Evolutionary conservation across 2,329 filamentous ascomycete species (phyloP).

Genomic region (Cadophora luteo-olivacea): DNA sequence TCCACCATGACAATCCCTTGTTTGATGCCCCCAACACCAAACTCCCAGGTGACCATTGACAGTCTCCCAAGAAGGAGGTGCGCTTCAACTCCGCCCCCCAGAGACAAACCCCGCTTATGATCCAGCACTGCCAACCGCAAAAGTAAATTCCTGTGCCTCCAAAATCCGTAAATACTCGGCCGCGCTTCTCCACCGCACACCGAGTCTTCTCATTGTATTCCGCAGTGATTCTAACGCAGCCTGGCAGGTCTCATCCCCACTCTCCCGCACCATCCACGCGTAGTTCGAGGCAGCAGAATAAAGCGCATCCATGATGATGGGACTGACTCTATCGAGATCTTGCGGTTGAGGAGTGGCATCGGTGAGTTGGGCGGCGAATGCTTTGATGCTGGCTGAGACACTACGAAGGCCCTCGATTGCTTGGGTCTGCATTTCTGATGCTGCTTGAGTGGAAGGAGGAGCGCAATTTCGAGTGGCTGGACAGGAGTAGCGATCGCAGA

Average conservation of each 20-base stretch:
- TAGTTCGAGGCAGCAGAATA: constrained; percentile 48
- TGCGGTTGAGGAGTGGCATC: constrained; percentile 33
- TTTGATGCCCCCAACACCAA: neutral
- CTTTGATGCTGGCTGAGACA: constrained; percentile 41
- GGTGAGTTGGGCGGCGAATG: constrained; percentile 42
- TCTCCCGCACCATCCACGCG: constrained; percentile 49
- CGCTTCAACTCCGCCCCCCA: no score
- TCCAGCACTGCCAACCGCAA: constrained; percentile 36
- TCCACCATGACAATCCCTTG: neutral
- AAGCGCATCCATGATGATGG: constrained; percentile 48
- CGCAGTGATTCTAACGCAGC: constrained; percentile 43
- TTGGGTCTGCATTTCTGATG: constrained; percentile 44
- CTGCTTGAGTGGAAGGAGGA: constrained; percentile 29
- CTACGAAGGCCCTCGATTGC: constrained; percentile 45
- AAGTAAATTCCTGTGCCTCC: constrained; percentile 47
- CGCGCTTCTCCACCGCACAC: constrained; percentile 47
- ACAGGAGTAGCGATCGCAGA: constrained; percentile 49
- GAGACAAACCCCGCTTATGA: neutral
- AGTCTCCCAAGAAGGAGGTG: neutral
- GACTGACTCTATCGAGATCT: constrained; percentile 44
- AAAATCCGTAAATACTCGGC: constrained; percentile 48
- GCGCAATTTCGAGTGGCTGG: constrained; percentile 28
- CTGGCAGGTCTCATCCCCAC: constrained; percentile 44
- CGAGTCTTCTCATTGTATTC: constrained; percentile 42
- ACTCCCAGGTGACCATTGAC: neutral